Evolutionary conservation across 257 asterid genomes (phyloP).

Genomic region (Knoxia roxburghii): DNA sequence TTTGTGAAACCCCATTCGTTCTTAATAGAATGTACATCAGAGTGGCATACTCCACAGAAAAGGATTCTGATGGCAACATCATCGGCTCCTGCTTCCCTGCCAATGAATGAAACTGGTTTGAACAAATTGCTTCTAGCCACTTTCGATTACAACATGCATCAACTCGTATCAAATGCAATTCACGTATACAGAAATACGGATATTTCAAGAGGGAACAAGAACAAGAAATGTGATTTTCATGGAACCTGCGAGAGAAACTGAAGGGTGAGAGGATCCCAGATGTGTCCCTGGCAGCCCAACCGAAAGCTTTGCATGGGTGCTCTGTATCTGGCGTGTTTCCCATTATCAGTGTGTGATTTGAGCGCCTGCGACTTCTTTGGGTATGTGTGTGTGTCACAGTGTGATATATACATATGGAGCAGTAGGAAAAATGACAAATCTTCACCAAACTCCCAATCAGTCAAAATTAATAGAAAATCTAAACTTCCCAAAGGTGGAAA

Average conservation of each 20-base stretch:
- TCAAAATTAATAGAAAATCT: too few relatives aligned
- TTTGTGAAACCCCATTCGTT: conserved; percentile 33
- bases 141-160: too few relatives aligned
- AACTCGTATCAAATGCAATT: too few relatives aligned
- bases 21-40: conserved; percentile 24
- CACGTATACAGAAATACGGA: neutral
- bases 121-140: too few relatives aligned
- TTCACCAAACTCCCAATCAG: too few relatives aligned
- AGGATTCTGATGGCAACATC: conserved; percentile 29
- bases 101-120: neutral
- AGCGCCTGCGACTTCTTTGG: too few relatives aligned
- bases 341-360: neutral
- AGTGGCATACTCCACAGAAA: conserved; percentile 35
- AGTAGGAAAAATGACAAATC: too few relatives aligned
- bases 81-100: conserved; percentile 23
- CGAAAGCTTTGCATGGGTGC: conserved; percentile 41
- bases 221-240: too few relatives aligned
- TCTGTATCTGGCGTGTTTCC: conserved; percentile 27
- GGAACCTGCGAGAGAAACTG: conserved; percentile 54
- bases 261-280: conserved; percentile 52
- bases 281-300: conserved; percentile 55
- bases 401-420: too few relatives aligned
- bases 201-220: neutral
- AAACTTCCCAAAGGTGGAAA: too few relatives aligned
- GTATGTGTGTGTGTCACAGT: too few relatives aligned